Evolutionary conservation across 345 rosid genomes (phyloP).

Genomic region (Eutrema japonicum): DNA sequence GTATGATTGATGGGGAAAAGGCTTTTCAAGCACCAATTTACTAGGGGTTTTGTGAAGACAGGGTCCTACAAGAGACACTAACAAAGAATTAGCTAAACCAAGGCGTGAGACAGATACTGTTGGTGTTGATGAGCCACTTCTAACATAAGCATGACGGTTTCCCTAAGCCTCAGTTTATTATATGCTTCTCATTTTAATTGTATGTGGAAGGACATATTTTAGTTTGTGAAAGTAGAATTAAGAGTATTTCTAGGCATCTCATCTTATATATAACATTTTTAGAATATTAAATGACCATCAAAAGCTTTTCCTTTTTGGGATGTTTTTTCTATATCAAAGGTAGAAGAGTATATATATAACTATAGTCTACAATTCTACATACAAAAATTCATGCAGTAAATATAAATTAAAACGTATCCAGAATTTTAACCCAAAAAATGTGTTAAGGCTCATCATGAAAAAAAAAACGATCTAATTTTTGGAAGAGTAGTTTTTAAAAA

Average conservation of each 20-base stretch:
- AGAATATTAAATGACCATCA: neutral
- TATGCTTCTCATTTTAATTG: neutral
- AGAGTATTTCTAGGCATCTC: neutral
- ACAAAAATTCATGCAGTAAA: neutral
- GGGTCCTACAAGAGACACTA: constrained; percentile 45
- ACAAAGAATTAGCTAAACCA: constrained; percentile 35
- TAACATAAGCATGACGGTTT: constrained; percentile 49
- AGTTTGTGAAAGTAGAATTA: neutral
- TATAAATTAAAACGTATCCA: constrained; percentile 2
- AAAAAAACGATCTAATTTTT: neutral
- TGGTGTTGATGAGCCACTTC: constrained; percentile 41
- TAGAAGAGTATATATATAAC: neutral
- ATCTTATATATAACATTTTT: neutral
- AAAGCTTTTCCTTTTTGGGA: neutral
- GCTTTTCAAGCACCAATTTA: constrained; percentile 37
- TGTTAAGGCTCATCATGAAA: neutral
- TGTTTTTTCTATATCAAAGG: neutral
- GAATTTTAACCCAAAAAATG: neutral
- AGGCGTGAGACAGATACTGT: neutral
- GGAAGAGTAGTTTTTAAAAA: neutral
- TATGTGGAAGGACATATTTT: neutral
- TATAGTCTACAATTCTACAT: neutral
- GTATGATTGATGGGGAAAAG: constrained; percentile 38
- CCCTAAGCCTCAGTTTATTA: constrained; percentile 20
- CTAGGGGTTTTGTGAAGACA: constrained; percentile 35